phyloP scores from a whole-genome alignment of 306 rosid species.

The Vigna trinervia region DNA sequence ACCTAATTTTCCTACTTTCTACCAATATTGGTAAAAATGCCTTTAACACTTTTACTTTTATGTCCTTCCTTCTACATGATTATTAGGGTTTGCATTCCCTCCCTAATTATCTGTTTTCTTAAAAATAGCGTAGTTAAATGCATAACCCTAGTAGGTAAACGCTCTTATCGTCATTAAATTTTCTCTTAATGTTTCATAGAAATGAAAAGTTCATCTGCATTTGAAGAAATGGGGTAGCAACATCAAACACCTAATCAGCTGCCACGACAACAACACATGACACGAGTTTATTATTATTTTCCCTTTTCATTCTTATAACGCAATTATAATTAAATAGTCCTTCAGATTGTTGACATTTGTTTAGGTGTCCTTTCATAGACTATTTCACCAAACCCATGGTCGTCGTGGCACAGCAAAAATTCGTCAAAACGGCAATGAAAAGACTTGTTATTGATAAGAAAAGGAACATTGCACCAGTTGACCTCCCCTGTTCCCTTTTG shows the following conservation, averaged over 20 bases:
- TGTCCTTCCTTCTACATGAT: background rate
- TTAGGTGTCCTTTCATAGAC: constrained; percentile 52
- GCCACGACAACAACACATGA: constrained; percentile 40
- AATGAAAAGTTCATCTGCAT: constrained; percentile 48
- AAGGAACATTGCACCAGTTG: constrained; percentile 46
- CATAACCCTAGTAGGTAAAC: constrained; percentile 45
- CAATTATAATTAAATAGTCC: constrained; percentile 34
- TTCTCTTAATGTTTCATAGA: constrained; percentile 33
- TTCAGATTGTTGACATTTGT: constrained; percentile 47
- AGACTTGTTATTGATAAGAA: constrained; percentile 19
- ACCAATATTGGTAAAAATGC: background rate
- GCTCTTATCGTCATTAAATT: constrained; percentile 31
- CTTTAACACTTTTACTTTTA: constrained; percentile 26
- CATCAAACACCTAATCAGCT: constrained; percentile 56
- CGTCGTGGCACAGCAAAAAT: constrained; percentile 34
- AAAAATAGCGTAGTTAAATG: constrained; percentile 29
- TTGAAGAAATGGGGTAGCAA: constrained; percentile 53
- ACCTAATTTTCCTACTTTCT: background rate
- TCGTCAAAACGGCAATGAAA: constrained; percentile 48
- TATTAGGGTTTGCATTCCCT: constrained; percentile 18
- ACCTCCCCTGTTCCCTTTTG: constrained; percentile 39
- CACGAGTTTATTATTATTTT: constrained; percentile 1
- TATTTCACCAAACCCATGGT: constrained; percentile 53
- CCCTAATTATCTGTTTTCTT: constrained; percentile 2
- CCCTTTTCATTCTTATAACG: constrained; percentile 2